phyloP scores from a whole-genome alignment of 2,329 filamentous ascomycete genomes.

The Myrmaecium sp. region DNA sequence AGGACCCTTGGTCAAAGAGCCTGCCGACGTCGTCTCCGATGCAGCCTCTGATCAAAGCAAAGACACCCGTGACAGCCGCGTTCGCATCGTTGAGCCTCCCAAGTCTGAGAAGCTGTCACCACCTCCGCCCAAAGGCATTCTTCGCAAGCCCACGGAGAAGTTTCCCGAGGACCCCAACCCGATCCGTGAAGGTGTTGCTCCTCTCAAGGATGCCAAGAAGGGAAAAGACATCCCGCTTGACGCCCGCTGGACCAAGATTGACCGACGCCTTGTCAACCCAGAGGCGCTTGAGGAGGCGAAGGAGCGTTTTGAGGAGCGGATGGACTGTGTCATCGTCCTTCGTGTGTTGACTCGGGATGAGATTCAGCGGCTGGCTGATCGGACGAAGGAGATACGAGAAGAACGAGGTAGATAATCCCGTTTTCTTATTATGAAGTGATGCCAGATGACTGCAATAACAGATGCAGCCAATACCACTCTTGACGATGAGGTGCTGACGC shows the following conservation, averaged over 20 bases:
- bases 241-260: conserved; percentile 88
- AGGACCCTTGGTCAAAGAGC: conserved; percentile 16
- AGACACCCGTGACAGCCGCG: conserved; percentile 14
- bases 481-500: too few species aligned
- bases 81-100: conserved; percentile 52
- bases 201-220: conserved; percentile 74
- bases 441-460: too few species aligned
- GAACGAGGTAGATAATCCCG: conserved; percentile 18
- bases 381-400: conserved; percentile 63
- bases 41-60: conserved; percentile 8
- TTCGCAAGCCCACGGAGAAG: conserved; percentile 63
- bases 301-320: conserved; percentile 80
- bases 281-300: conserved; percentile 74
- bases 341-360: conserved; percentile 76
- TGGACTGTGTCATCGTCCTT: conserved; percentile 85
- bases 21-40: conserved; percentile 12
- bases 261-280: conserved; percentile 73
- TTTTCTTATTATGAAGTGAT: too few species aligned
- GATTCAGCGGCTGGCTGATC: conserved; percentile 70
- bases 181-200: conserved; percentile 76
- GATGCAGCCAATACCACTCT: too few species aligned
- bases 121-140: conserved; percentile 58
- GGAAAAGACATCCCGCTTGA: conserved; percentile 50
- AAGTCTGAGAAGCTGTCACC: conserved; percentile 45
- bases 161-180: conserved; percentile 80